Evolutionary conservation across 176 grass and related monocot species (phyloP), one percentile per base, ranked within the genome.

Genomic region (Musa acuminata): DNA sequence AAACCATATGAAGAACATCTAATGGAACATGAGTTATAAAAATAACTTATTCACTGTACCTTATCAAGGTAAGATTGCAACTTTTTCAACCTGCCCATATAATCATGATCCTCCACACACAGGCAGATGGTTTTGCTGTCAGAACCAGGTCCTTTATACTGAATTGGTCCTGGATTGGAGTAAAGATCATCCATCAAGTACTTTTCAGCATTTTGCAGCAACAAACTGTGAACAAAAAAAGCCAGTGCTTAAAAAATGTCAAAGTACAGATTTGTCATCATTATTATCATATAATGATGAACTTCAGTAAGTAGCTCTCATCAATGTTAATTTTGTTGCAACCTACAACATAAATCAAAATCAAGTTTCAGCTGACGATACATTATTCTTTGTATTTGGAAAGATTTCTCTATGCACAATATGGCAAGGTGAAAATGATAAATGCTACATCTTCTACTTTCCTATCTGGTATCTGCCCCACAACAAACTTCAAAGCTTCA

Each of bases 141-240:
- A 23, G 81, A 79, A 67, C 87, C 87, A 11, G 87, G 78, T 13
- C 84, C 87, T 72, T 81, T 71, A 13, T 43, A 90, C 58, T 90
- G 84, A 67, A 90, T 90, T 49, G 84, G 84, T 51, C 87, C 87
- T 8, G 87, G 82, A 48, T 84, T 90, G 74, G 84, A 57, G 71
- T 90, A 90, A 65, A 76, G 80, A 49, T 90, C 87, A 0, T 90
- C 87, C 1, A 90, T 84, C 51, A 90, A 84, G 80, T 86, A 86
- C 62, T 81, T 90, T 67, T 81, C 86, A 60, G 87, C 84, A 75
- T 90, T 83, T 27, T 80, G 84, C 48, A 84, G 62, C 53, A 90
- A 79, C 75, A 90, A 75, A 63, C 87, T 90, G 78, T 60, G 52
- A 27, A 62, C 13, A 14, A 60, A 60, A 13, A 17, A 60, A 6